Base-by-base conservation (phyloP, 352 stramenopile genomes). In the Phytophthora pistaciae region DNA sequence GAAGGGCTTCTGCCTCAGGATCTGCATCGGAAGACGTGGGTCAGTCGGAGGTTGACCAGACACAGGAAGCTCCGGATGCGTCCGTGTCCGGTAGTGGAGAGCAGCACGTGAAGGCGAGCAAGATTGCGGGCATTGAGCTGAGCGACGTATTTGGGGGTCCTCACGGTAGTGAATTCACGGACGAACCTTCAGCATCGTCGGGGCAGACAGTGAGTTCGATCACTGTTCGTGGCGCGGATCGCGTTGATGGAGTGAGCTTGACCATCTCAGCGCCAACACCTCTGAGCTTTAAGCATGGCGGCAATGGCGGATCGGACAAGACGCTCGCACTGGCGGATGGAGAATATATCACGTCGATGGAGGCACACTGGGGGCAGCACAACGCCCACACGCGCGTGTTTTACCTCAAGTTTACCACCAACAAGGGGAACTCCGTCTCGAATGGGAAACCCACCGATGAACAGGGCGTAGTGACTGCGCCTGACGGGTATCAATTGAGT, bases 181-280 rank as follows among this genome's bases (percentile, higher is more conserved):
- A 78, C 27, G 53, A 84, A 8, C 38, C 64, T 21, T 73, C 60
- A 9, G 71, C 77, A 1, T 55, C 77, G 2, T 72, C 66, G 1
- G 68, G 60, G 0, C 61, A 78, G 50, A 72, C 77, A 1, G 73
- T 81, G 8, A 74, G 49, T 31, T 71, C 77, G 1, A 72, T 82
- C 56, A 80, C 75, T 46, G 64, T 87, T 27, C 77, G 80, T 18
- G 77, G 68, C 29, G 61, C 33, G 2, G 60, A 64, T 27, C 75
- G 80, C 25, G 70, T 87, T 16, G 77, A 87, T 40, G 77, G 57
- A 4, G 66, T 87, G 9, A 80, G 75, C n/a, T 60, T 88, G 31
- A 69, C 58, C 0, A 59, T 83, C 3, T 77, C 75, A 7, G 68
- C 55, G 3, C 71, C 74, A 16, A 77, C 52, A 1, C 59, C 62